Evolutionary conservation across 2,329 filamentous ascomycete genomes (phyloP).

Genomic region (Helotiales sp.): DNA sequence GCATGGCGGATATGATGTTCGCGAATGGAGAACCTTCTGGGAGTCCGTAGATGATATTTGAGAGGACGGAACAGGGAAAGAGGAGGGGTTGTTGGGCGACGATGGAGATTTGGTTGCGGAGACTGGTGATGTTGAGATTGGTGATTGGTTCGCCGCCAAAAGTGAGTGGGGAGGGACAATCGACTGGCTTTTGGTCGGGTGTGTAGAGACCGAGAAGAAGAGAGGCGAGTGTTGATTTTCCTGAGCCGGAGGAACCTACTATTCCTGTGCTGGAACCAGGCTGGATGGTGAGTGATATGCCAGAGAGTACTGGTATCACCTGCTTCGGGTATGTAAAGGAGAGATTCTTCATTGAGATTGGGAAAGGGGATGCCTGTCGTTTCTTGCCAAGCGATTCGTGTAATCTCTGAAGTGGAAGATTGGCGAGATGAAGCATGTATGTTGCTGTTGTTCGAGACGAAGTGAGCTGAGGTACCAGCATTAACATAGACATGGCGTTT

Average conservation of each 20-base stretch:
- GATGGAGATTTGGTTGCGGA: slow-evolving; percentile 64
- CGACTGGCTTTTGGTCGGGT: slow-evolving; percentile 18
- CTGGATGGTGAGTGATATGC: slow-evolving; percentile 65
- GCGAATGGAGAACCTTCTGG: slow-evolving; percentile 52
- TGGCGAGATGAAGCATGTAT: slow-evolving; percentile 69
- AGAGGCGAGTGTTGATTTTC: slow-evolving; percentile 82
- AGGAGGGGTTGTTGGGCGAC: slow-evolving; percentile 72
- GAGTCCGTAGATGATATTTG: slow-evolving; percentile 83
- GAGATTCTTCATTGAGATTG: slow-evolving; percentile 56
- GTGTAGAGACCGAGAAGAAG: slow-evolving; percentile 73
- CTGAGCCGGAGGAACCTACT: slow-evolving; percentile 83
- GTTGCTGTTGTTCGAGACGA: slow-evolving; percentile 71
- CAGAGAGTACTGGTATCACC: slow-evolving; percentile 51
- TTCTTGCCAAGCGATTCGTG: slow-evolving; percentile 47
- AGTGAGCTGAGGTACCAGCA: slow-evolving; percentile 78
- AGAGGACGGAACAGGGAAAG: slow-evolving; percentile 74
- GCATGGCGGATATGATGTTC: slow-evolving; percentile 44
- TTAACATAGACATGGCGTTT: slow-evolving; percentile 67
- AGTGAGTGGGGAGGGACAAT: slow-evolving; percentile 39
- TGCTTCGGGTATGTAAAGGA: slow-evolving; percentile 70
- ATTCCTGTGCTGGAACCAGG: slow-evolving; percentile 70
- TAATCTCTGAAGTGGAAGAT: slow-evolving; percentile 47
- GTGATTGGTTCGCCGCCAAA: slow-evolving; percentile 59
- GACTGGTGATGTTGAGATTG: slow-evolving; percentile 56
- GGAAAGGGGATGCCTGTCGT: slow-evolving; percentile 42